phyloP scores from a whole-genome alignment of 495 filamentous ascomycete genomes.

The Hypoxylon intermedium region DNA sequence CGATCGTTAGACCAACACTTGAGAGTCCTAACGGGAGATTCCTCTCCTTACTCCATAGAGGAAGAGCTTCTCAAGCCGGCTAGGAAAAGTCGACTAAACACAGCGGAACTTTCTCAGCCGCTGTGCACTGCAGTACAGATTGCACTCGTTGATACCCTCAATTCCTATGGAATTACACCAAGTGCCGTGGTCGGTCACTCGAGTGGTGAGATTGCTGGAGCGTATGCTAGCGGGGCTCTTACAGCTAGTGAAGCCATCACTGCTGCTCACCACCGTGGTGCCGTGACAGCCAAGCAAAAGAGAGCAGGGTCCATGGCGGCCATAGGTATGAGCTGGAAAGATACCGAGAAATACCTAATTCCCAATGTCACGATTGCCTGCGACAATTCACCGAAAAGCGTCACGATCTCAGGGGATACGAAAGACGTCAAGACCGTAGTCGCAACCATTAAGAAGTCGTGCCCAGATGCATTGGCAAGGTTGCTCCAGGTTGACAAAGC shows the following conservation, averaged over 20 bases:
- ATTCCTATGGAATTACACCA: constrained; percentile 53
- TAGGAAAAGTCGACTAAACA: constrained; percentile 34
- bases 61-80: constrained; percentile 23
- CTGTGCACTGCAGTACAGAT: constrained; percentile 55
- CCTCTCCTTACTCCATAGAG: constrained; percentile 14
- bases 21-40: not conserved
- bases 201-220: constrained; percentile 53
- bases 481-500: constrained; percentile 50
- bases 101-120: constrained; percentile 48
- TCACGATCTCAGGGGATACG: constrained; percentile 48
- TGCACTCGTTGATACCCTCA: constrained; percentile 58
- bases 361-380: constrained; percentile 47
- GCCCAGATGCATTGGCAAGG: constrained; percentile 28
- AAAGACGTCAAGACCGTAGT: constrained; percentile 30
- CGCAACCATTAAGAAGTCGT: constrained; percentile 18
- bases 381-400: constrained; percentile 48
- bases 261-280: constrained; percentile 45
- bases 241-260: constrained; percentile 38
- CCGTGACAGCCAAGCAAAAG: constrained; percentile 12
- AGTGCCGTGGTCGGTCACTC: constrained; percentile 49
- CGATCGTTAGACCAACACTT: constrained; percentile 15
- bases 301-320: constrained; percentile 50
- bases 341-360: constrained; percentile 32
- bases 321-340: constrained; percentile 42
- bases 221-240: constrained; percentile 47